Percentiles rank a stretch among this genome's conserved stretches.
Evolutionary conservation across 148 eudicot species (phyloP).

Genomic region (Camellia granthamiana): DNA sequence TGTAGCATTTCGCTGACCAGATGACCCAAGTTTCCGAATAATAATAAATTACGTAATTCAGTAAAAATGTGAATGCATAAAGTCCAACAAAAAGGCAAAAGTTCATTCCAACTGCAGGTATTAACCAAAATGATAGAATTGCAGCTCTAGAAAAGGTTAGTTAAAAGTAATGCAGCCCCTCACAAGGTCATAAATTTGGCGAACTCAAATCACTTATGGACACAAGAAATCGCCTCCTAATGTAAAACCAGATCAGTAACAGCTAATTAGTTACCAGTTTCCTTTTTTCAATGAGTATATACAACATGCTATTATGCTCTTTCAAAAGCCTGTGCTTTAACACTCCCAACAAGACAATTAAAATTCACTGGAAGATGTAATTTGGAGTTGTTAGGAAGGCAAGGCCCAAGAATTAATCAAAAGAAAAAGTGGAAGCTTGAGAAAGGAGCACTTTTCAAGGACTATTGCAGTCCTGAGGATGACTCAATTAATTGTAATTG

Average conservation of each 20-base stretch:
- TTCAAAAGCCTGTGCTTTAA: background rate
- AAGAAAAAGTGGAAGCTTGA: background rate
- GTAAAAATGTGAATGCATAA: background rate
- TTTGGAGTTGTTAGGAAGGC: background rate
- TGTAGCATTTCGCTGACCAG: conserved; percentile 71
- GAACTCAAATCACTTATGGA: background rate
- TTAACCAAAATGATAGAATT: too few species aligned
- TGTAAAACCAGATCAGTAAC: background rate
- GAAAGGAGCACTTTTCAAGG: background rate
- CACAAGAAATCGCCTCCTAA: background rate
- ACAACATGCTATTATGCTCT: background rate
- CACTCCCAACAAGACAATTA: background rate
- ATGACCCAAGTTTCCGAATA: conserved; percentile 65
- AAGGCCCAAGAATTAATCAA: background rate
- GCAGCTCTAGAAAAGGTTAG: conserved; percentile 6
- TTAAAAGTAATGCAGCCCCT: background rate
- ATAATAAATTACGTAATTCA: conserved; percentile 7
- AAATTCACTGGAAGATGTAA: background rate
- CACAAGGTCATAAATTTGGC: background rate
- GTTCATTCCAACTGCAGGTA: background rate
- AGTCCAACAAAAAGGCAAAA: background rate
- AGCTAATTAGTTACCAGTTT: background rate
- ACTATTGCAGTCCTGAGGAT: background rate
- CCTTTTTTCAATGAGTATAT: background rate
- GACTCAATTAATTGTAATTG: background rate